These are phyloP conservation scores for Neurospora sp. DNA, from an alignment of 495 filamentous ascomycete genomes.

Conservation along the genomic window DNA sequence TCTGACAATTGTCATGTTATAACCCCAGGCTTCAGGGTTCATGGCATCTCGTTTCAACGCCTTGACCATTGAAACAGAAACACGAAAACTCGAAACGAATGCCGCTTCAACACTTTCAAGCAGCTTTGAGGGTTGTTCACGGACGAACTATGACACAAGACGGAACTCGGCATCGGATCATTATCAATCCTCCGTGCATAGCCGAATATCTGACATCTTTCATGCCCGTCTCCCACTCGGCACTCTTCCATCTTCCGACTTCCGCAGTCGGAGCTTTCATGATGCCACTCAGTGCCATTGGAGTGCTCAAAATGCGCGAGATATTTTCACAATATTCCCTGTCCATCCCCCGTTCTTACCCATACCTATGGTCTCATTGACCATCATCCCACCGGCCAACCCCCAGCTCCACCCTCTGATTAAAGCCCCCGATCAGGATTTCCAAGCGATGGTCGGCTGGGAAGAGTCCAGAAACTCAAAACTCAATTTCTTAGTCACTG, in stretches of 20 bases:
- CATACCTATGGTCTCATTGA: background rate
- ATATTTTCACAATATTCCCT: background rate
- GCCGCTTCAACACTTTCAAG: background rate
- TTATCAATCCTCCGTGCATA: background rate
- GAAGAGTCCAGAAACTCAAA: background rate
- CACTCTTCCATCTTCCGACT: background rate
- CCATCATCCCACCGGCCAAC: background rate
- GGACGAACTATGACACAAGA: background rate
- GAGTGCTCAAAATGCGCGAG: background rate
- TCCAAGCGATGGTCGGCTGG: background rate
- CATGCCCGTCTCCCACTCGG: background rate
- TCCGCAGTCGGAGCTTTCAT: background rate
- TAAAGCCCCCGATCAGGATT: background rate
- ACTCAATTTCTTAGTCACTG: background rate
- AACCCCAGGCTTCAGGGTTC: background rate
- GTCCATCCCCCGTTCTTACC: background rate
- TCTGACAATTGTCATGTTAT: background rate
- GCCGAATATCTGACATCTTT: background rate
- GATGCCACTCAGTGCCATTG: background rate
- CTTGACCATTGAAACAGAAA: background rate
- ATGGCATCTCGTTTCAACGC: background rate
- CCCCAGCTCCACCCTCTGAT: background rate
- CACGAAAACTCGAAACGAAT: background rate
- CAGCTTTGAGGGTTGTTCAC: background rate
- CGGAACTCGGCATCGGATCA: background rate